Evolutionary conservation across 1,284 basidiomycete species (phyloP), one percentile per base, ranked within the genome.

Genomic region (Malassezia dermatis): DNA sequence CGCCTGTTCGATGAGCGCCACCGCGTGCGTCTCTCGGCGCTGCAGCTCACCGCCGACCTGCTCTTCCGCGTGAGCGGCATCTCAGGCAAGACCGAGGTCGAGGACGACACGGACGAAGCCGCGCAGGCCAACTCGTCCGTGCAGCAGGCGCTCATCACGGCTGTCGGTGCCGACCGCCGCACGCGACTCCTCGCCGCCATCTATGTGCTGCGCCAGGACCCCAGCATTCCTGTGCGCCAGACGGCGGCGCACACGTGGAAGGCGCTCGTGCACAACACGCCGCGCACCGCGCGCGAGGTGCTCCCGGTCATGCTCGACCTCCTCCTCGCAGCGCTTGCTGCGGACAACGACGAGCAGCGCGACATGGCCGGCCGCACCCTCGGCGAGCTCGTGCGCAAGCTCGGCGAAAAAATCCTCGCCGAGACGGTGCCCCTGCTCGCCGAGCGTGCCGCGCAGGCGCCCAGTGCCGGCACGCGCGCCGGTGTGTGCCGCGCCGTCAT

Each of bases 51-150:
- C 34, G 91, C 91, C 66, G 94, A 98, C 75, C 78, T 98, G 6
- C 78, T 98, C 24, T 98, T 96, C 86, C 89, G 91, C 71, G 85
- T 98, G n/a, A 89, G 91, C 17, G 94, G 94, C 56, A 95, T 99
- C 71, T 87, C 87, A 59, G 88, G 86, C 58, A 96, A 96, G 77
- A 82, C 83, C 54, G 84, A 86, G 71, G 79, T 86, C 46, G 84
- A 86, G 59, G 89, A 86, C 58, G 96, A 96, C 76, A 82, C 83
- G 53, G 84, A 86, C 71, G 79, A 86, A 47, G 67, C 61, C 37
- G 66, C 63, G 24, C 59, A 53, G n/a, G 65, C 64, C 37, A 52
- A 82, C 0, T 65, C 69, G 53, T 69, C 67, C 37, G 66, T 71
- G 11, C 83, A 86, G 54, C 84, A 84, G 61, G 88, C 86, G 15